Base-by-base conservation (phyloP, 768 basidiomycete species). In the Suillus luteus region DNA sequence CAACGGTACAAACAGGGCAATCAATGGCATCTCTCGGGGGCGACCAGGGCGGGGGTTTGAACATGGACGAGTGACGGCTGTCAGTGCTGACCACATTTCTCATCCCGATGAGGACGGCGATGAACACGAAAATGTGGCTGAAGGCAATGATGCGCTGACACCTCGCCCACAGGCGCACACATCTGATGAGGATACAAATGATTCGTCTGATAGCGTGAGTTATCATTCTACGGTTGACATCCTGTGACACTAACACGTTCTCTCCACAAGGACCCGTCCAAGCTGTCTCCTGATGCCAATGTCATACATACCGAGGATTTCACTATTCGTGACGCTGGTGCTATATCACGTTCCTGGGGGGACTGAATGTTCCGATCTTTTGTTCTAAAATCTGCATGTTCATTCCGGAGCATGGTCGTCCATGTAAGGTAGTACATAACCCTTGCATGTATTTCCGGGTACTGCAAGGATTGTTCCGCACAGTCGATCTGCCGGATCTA, bases 301-400 rank as follows among this genome's bases (percentile, higher is more conserved):
- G 40, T 66, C 63, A 62, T 65, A 61, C 37, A 51, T 59, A 62
- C 70, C 65, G 75, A 76, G 60, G 62, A 67, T 63, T 77, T 75
- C 65, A 67, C 33, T 5, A 70, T 75, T 55, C 64, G 59, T 62
- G 74, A 75, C 62, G 72, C 76, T 61, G 74, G 74, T 43, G 71
- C 75, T 24, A 75, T 75, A 49, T 75, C 74, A 68, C 71, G 74
- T 58, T 75, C 74, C 35, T 75, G 74, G 74, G 74, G 65, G 12
- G 74, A 77, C 68, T 77, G 62, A 76, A 58, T 63, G 19, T 35
- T 51, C 37, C 61, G 33, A 41, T 61, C 22, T 35, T 46, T 41
- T 67, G 62, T 63, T 57, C 62, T 61, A 46, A 65, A 68, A 55
- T 22, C 51, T 57, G 38, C 75, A 66, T 75, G 27, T 68, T 77